Evolutionary conservation across 78 protist genomes (phyloP), one percentile per base, ranked within the genome.

Genomic region (Dictyostelium brefeldianum): DNA sequence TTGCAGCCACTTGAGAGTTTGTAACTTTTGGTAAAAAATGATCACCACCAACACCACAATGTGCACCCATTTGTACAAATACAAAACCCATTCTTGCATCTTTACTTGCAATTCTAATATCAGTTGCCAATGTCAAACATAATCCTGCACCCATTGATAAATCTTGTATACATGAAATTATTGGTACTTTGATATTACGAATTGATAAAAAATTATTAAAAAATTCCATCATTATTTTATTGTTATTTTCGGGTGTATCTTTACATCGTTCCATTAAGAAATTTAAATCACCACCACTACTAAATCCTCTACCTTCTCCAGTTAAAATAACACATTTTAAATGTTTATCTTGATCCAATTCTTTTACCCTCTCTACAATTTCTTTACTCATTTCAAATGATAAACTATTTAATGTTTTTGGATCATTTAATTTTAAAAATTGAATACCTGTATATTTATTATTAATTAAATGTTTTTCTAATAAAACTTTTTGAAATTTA

Each of bases 261-360:
- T 2, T 79, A 1, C 75, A 10, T 22, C 97, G 20, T 14, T 80
- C 92, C 36, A 10, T 41, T 15, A 96, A 47, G 71, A 91, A 96
- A 12, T 74, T 18, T 17, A 94, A 41, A 77, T 94, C 96, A 29
- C 96, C 96, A 47, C 96, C 96, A 3, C 94, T 78, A 41, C 74
- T 43, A 67, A 94, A 94, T 10, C 91, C 96, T 11, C 8, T 20
- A 11, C 89, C 96, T 4, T 51, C 74, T 2, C 96, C 96, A 17
- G 96, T 94, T 8, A 94, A 78, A 41, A 94, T 50, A 5, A 87
- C 84, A 5, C 84, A 75, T 18, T 71, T 89, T 14, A 81, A 22
- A 15, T 1, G 1, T 7, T 22, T 62, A 17, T 85, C 91, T 6
- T 59, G 2, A 4, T 65, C 57, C 53, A 77, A 74, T 29, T 65